A percentile compares a stretch with the other conserved stretches of the same genome.
These are phyloP conservation scores for Colletotrichum nymphaeae DNA, from an alignment of 2,329 filamentous ascomycete genomes.

Conservation along the genomic window DNA sequence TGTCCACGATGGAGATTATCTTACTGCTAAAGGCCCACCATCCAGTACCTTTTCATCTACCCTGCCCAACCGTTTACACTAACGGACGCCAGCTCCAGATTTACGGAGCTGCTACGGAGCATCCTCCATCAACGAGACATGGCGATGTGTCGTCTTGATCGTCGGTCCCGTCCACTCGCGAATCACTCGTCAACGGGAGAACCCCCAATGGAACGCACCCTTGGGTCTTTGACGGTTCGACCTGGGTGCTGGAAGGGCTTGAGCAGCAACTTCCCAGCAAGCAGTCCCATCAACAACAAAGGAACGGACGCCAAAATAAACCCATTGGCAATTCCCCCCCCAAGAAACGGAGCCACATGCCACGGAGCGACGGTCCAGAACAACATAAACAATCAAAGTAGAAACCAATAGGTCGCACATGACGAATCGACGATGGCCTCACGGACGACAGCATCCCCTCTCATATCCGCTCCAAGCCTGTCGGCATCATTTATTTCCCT, in stretches of 20 bases:
- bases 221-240: not conserved
- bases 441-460: not conserved
- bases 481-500: not conserved
- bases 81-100: constrained; percentile 2
- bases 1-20: not conserved
- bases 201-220: constrained; percentile 9
- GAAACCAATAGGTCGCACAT: constrained; percentile 13
- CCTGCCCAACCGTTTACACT: constrained; percentile 11
- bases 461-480: constrained; percentile 14
- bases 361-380: constrained; percentile 22
- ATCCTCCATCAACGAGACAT: constrained; percentile 16
- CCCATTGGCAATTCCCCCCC: too few relatives aligned
- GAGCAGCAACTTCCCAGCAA: not conserved
- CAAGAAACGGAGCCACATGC: constrained; percentile 10
- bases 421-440: constrained; percentile 28
- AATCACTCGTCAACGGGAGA: constrained; percentile 14
- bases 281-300: constrained; percentile 16
- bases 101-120: constrained; percentile 23
- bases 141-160: constrained; percentile 34
- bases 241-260: not conserved
- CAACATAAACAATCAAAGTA: constrained; percentile 8
- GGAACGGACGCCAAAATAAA: constrained; percentile 20
- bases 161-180: constrained; percentile 4
- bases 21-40: not conserved
- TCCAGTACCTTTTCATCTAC: not conserved